Conservation (phyloP, 805 yeast species). For the Myxozyma udenii region DNA sequence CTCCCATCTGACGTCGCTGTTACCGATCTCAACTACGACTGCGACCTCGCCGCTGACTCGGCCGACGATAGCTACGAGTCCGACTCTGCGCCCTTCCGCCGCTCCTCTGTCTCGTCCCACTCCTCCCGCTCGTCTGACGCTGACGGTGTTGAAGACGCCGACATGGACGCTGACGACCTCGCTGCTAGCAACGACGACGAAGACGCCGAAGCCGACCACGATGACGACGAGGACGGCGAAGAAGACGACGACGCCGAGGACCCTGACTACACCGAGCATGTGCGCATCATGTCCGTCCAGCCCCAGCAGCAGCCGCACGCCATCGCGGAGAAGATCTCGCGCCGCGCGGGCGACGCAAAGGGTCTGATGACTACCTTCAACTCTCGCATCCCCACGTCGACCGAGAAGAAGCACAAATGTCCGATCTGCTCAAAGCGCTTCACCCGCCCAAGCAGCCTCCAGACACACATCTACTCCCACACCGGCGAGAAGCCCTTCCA, state of each 20-base stretch:
- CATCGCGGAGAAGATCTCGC: not conserved
- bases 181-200: not conserved
- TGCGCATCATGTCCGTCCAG: not conserved
- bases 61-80: not conserved
- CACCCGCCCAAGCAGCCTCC: conserved; percentile 77
- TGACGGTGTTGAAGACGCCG: too few relatives aligned
- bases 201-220: not conserved
- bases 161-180: not conserved
- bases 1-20: too few relatives aligned
- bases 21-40: conserved; percentile 3
- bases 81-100: not conserved
- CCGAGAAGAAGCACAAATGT: conserved; percentile 37
- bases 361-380: conserved; percentile 28
- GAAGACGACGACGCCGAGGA: not conserved
- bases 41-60: conserved; percentile 7
- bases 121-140: conserved; percentile 1
- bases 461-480: conserved; percentile 76
- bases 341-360: conserved; percentile 7
- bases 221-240: not conserved
- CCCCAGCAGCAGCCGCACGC: not conserved
- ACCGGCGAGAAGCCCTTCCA: conserved; percentile 71
- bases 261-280: not conserved
- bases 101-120: not conserved
- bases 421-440: conserved; percentile 68
- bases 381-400: conserved; percentile 20